phyloP scores from a whole-genome alignment of 306 rosid genomes.

The Oxytropis ochrocephala region DNA sequence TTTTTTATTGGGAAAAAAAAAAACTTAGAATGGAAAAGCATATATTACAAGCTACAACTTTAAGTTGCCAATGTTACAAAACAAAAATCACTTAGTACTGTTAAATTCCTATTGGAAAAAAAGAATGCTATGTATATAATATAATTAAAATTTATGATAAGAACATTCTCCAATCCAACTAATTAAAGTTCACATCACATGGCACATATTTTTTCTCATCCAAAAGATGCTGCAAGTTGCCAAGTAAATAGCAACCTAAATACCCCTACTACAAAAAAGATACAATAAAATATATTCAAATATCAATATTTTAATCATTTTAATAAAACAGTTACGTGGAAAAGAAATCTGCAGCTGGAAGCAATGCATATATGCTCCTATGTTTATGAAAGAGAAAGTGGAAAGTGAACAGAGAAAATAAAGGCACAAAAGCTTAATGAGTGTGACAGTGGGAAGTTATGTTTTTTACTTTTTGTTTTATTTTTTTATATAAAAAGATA shows the following conservation, averaged over 20 bases:
- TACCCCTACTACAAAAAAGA: background rate
- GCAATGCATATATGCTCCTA: slow-evolving; percentile 77
- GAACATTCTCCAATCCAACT: slow-evolving; percentile 15
- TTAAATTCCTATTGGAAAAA: background rate
- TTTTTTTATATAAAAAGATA: slow-evolving; percentile 20
- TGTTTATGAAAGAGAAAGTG: slow-evolving; percentile 45
- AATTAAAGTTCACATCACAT: slow-evolving; percentile 29
- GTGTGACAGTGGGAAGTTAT: slow-evolving; percentile 20
- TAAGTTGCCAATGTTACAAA: slow-evolving; percentile 15
- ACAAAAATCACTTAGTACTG: slow-evolving; percentile 11
- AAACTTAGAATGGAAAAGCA: slow-evolving; percentile 16
- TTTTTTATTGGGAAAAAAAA: no score
- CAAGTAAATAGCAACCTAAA: background rate
- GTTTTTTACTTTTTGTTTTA: background rate
- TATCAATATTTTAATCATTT: slow-evolving; percentile 15
- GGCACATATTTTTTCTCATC: background rate
- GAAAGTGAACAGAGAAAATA: slow-evolving; percentile 24
- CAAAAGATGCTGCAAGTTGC: slow-evolving; percentile 20
- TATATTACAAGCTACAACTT: slow-evolving; percentile 16
- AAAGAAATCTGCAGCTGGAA: slow-evolving; percentile 51
- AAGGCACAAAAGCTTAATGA: slow-evolving; percentile 34
- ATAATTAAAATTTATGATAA: background rate
- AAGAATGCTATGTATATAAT: background rate
- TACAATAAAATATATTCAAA: background rate
- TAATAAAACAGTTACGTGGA: slow-evolving; percentile 8